phyloP scores from a whole-genome alignment of 164 flowering plant species.

The Sedum album region DNA sequence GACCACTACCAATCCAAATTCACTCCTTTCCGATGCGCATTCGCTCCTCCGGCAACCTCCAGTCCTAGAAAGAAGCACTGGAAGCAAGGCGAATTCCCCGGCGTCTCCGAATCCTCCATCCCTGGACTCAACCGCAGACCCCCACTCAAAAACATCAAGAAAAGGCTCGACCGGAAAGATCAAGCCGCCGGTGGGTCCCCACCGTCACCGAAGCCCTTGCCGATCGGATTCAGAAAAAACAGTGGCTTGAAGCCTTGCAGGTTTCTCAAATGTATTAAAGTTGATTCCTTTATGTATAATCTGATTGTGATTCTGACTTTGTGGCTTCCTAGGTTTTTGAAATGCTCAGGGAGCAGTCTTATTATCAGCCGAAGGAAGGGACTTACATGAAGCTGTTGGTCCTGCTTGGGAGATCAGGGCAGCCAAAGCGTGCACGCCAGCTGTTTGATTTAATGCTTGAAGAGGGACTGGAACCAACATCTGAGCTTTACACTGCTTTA shows the following conservation, averaged over 20 bases:
- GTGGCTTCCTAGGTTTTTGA: slow-evolving; percentile 53
- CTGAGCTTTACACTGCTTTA: slow-evolving; percentile 77
- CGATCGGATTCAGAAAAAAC: slow-evolving; percentile 59
- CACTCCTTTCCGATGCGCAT: slow-evolving; percentile 21
- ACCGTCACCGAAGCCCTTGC: slow-evolving; percentile 78
- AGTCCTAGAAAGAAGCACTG: slow-evolving; percentile 49
- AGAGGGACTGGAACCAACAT: slow-evolving; percentile 65
- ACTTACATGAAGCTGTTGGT: slow-evolving; percentile 89
- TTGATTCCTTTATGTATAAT: neutral
- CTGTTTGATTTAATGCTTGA: slow-evolving; percentile 79
- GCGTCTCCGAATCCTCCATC: slow-evolving; percentile 21
- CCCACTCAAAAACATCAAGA: slow-evolving; percentile 72
- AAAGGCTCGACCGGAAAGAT: slow-evolving; percentile 54
- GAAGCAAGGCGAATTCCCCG: slow-evolving; percentile 88
- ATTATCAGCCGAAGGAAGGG: slow-evolving; percentile 80
- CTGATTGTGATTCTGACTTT: neutral
- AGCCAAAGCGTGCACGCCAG: slow-evolving; percentile 61
- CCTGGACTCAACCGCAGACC: slow-evolving; percentile 19
- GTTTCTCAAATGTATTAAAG: neutral
- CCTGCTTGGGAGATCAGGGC: slow-evolving; percentile 72
- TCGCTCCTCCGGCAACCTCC: slow-evolving; percentile 15
- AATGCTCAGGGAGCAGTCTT: slow-evolving; percentile 76
- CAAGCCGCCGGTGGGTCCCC: slow-evolving; percentile 62
- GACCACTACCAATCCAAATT: neutral
- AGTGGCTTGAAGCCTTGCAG: slow-evolving; percentile 67